These are phyloP conservation scores for Starmera amethionina DNA, from an alignment of 805 yeast species.

Conservation along the genomic window DNA sequence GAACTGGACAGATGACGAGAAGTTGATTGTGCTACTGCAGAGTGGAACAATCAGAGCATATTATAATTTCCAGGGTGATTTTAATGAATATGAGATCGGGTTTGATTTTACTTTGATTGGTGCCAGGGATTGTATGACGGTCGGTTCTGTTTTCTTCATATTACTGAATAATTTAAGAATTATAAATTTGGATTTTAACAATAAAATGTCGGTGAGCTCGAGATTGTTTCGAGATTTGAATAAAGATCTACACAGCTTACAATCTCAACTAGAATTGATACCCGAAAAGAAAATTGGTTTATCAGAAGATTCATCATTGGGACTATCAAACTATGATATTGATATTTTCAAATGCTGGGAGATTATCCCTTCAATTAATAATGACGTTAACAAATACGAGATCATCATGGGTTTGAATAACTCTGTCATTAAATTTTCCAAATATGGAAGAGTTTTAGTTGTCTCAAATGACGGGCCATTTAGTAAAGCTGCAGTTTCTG, in stretches of 20 bases:
- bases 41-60: constrained; percentile 48
- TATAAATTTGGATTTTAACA: constrained; percentile 26
- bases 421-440: constrained; percentile 3
- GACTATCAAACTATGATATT: constrained; percentile 1
- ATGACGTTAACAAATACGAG: constrained; percentile 7
- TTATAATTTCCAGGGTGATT: constrained; percentile 57
- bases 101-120: constrained; percentile 22
- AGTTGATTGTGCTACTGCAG: constrained; percentile 44
- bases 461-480: constrained; percentile 42
- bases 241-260: constrained; percentile 6
- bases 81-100: constrained; percentile 40
- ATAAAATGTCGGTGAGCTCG: constrained; percentile 18
- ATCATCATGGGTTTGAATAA: constrained; percentile 8
- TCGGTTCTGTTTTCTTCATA: constrained; percentile 35
- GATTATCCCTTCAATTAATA: constrained; percentile 5
- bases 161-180: constrained; percentile 32
- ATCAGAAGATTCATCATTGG: no score
- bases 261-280: no score
- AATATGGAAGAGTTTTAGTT: constrained; percentile 4
- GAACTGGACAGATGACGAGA: constrained; percentile 43
- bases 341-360: constrained; percentile 11
- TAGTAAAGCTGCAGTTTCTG: constrained; percentile 32
- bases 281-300: background rate
- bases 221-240: constrained; percentile 12
- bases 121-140: constrained; percentile 28